Evolutionary conservation across 345 rosid species (phyloP).

Genomic region (Salix dunnii): DNA sequence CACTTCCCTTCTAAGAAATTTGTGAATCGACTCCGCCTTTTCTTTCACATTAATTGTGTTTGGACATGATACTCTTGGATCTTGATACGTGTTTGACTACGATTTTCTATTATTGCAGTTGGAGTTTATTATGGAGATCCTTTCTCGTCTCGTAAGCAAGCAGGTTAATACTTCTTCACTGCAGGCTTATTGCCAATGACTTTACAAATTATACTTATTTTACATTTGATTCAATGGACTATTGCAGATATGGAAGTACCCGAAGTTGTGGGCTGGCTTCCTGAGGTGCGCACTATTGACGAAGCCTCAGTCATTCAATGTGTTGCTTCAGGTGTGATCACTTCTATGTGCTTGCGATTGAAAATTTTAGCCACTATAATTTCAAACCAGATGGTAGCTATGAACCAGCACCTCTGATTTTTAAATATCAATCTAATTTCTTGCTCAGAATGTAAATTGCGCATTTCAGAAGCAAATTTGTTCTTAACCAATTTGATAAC

Average conservation of each 20-base stretch:
- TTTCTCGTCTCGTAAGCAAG: conserved; percentile 89
- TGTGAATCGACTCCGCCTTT: no score
- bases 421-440: not conserved
- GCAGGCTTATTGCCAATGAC: not conserved
- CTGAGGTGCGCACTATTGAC: conserved; percentile 81
- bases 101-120: conserved; percentile 45
- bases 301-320: conserved; percentile 84
- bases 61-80: conserved; percentile 1
- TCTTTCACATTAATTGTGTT: not conserved
- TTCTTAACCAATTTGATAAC: conserved; percentile 5
- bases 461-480: not conserved
- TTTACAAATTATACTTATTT: conserved; percentile 8
- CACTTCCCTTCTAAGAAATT: no score
- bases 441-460: not conserved
- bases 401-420: not conserved
- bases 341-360: not conserved
- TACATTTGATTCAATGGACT: conserved; percentile 15
- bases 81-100: conserved; percentile 2
- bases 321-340: conserved; percentile 78
- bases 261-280: conserved; percentile 98
- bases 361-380: not conserved
- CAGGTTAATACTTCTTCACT: conserved; percentile 54
- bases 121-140: conserved; percentile 90
- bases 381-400: not conserved
- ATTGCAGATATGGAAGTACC: conserved; percentile 91